Evolutionary conservation across 768 basidiomycete species (phyloP).

Genomic region (Podaxis sp.): DNA sequence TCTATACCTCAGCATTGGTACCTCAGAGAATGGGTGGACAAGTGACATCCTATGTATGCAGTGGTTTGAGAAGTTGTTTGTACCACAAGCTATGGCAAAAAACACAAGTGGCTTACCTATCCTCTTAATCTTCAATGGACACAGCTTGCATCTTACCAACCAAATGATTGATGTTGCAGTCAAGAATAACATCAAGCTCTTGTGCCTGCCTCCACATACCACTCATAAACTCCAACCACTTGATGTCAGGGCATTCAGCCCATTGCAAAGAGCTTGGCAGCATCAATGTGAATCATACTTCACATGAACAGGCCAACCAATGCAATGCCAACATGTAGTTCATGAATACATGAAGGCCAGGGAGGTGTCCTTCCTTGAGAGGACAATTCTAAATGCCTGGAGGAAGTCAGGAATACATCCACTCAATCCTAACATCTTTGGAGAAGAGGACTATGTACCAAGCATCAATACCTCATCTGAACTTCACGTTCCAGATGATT

Average conservation of each 20-base stretch:
- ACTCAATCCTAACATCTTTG: too few species aligned
- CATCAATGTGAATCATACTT: too few species aligned
- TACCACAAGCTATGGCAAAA: constrained; percentile 20
- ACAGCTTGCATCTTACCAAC: constrained; percentile 32
- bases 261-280: constrained; percentile 17
- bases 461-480: too few species aligned
- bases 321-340: constrained; percentile 13
- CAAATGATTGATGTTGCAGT: constrained; percentile 26
- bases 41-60: constrained; percentile 27
- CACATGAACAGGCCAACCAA: too few species aligned
- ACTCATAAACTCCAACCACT: constrained; percentile 35
- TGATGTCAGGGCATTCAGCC: constrained; percentile 36
- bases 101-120: constrained; percentile 20
- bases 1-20: too few species aligned
- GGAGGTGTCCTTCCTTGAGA: too few species aligned
- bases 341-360: too few species aligned
- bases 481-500: too few species aligned
- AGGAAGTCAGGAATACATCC: too few species aligned
- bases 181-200: constrained; percentile 26
- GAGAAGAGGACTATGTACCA: too few species aligned
- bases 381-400: too few species aligned
- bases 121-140: constrained; percentile 37
- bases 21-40: constrained; percentile 39
- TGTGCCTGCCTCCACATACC: constrained; percentile 37
- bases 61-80: constrained; percentile 28